Evolutionary conservation across 2,329 filamentous ascomycete genomes (phyloP), one percentile per base, ranked within the genome.

Genomic region (Sclerotinia trifoliorum): DNA sequence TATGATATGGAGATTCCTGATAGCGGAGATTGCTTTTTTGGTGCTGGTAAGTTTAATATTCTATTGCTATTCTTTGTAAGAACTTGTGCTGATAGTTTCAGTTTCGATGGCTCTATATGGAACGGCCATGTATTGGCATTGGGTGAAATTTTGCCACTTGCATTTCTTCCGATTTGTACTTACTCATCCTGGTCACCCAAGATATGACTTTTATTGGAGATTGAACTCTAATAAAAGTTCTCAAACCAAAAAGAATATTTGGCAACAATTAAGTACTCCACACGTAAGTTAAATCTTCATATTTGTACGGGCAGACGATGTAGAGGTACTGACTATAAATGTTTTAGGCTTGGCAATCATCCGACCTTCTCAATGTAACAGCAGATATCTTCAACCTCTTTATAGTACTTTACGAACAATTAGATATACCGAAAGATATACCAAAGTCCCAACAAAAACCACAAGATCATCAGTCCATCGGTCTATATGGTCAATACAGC

Each of bases 381-480:
- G 60, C 60, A 15, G 60, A 63, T 35, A 63, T 63, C 32, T 63
- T 26, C 46, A 52, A 63, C 3, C 60, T 63, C 8, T 63, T 63
- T 8, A 24, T 63, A 26, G 32, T 51, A 4, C 60, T 63, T 2
- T 52, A 51, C 60, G 60, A 63, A 8, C 15, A 19, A 26, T 32
- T 35, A 8, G 2, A 6, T 5, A 7, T 5, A 6, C 54, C 13
- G 0, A 17, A 2, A 10, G 7, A 49, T 49, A 13, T 11, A 39
- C 21, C 8, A 57, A 24, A 17, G 11, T 2, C 3, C 1, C 11
- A 24, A 15, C 32, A 57, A 42, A 39, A 17, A n/a, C 32, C 13
- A 19, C 32, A 57, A 42, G 32, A 57, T 24, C 1, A 57, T 57
- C 54, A 57, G 13, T 39, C 21, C 15, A 63, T 63, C 3, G 46